Evolutionary conservation across 2,329 filamentous ascomycete species (phyloP).

Genomic region (Venturia oleaginea): DNA sequence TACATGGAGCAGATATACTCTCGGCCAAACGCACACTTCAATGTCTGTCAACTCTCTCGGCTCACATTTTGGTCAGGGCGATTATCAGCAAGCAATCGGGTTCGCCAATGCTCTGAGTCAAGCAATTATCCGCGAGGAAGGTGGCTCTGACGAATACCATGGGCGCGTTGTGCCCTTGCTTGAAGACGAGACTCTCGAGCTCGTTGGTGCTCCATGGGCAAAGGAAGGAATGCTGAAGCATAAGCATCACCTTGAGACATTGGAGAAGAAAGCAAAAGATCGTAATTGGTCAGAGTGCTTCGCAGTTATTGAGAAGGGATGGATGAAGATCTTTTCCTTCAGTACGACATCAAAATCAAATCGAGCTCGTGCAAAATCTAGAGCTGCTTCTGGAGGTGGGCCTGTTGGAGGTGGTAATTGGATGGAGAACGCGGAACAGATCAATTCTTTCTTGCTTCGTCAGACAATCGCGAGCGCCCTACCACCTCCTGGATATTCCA

Average conservation of each 20-base stretch:
- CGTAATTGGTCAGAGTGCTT: conserved; percentile 93
- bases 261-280: conserved; percentile 88
- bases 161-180: conserved; percentile 54
- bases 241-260: conserved; percentile 87
- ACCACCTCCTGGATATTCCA: conserved; percentile 86
- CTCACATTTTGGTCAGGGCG: conserved; percentile 62
- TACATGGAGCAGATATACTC: conserved; percentile 88
- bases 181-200: conserved; percentile 85
- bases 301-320: conserved; percentile 90
- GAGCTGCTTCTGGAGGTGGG: conserved; percentile 43
- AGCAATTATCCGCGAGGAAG: conserved; percentile 88
- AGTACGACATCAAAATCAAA: conserved; percentile 65
- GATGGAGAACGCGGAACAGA: conserved; percentile 89
- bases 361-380: conserved; percentile 52
- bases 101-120: conserved; percentile 96
- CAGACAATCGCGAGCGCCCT: conserved; percentile 88
- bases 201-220: conserved; percentile 92
- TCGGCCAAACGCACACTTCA: conserved; percentile 82
- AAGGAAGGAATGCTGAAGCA: conserved; percentile 95
- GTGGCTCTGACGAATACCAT: conserved; percentile 22
- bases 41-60: conserved; percentile 87
- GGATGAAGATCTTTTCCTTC: conserved; percentile 91
- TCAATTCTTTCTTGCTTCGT: conserved; percentile 78
- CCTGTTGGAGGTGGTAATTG: conserved; percentile 93
- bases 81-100: conserved; percentile 93